Conservation (phyloP, 495 filamentous ascomycete species). For the Xylaria scruposa region DNA sequence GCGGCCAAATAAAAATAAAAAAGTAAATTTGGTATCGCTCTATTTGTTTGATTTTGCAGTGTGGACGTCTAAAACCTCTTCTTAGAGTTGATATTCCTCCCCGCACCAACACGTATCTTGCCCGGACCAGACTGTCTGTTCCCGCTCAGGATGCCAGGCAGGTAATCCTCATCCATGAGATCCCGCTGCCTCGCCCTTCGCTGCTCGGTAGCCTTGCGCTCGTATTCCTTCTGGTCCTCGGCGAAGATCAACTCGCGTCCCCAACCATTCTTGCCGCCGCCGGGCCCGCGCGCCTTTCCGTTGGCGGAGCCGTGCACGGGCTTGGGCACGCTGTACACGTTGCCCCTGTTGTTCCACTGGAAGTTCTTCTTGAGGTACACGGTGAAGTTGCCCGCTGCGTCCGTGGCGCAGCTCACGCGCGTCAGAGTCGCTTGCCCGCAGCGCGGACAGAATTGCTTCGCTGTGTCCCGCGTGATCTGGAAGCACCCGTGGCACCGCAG, state of each 20-base stretch:
- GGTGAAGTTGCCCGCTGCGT: slow-evolving; percentile 78
- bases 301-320: slow-evolving; percentile 79
- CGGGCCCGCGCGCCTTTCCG: slow-evolving; percentile 68
- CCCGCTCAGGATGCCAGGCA: slow-evolving; percentile 86
- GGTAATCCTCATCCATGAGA: slow-evolving; percentile 93
- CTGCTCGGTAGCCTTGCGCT: slow-evolving; percentile 65
- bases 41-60: not conserved
- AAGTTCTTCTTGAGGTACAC: slow-evolving; percentile 94
- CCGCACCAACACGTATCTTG: slow-evolving; percentile 81
- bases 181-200: slow-evolving; percentile 74
- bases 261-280: slow-evolving; percentile 89
- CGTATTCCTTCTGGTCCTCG: slow-evolving; percentile 96
- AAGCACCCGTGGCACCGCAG: slow-evolving; percentile 96
- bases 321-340: slow-evolving; percentile 89
- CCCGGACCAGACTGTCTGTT: slow-evolving; percentile 66
- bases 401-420: slow-evolving; percentile 83
- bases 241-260: slow-evolving; percentile 79
- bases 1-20: not conserved
- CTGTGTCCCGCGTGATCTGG: slow-evolving; percentile 80
- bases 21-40: slow-evolving; percentile 27
- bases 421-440: slow-evolving; percentile 90
- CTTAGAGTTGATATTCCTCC: slow-evolving; percentile 83
- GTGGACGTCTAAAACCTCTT: slow-evolving; percentile 54
- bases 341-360: slow-evolving; percentile 93
- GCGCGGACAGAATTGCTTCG: slow-evolving; percentile 89